phyloP scores from a whole-genome alignment of 768 basidiomycete genomes.

The Amanita brunnescens region DNA sequence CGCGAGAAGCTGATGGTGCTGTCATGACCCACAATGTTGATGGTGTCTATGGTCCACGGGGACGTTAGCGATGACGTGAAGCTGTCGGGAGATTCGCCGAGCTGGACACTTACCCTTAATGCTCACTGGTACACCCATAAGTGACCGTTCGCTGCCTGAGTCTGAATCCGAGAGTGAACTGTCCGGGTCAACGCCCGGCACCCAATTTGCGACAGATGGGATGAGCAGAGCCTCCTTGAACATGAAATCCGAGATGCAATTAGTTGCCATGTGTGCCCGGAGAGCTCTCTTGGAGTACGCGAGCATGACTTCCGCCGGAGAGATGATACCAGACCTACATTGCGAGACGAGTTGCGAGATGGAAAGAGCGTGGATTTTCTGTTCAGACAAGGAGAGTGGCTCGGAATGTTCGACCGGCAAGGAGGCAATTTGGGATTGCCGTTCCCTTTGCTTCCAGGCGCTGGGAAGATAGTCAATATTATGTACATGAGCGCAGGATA shows the following conservation, averaged over 20 bases:
- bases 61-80: constrained; percentile 6
- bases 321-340: constrained; percentile 32
- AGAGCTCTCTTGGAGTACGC: constrained; percentile 50
- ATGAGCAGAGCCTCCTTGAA: constrained; percentile 36
- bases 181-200: constrained; percentile 28
- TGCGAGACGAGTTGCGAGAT: constrained; percentile 36
- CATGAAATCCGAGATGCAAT: constrained; percentile 64
- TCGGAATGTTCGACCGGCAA: constrained; percentile 28
- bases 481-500: not conserved
- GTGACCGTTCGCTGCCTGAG: constrained; percentile 30
- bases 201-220: constrained; percentile 31
- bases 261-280: constrained; percentile 46
- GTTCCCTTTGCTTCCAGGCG: constrained; percentile 36
- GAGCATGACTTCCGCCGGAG: constrained; percentile 35
- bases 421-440: constrained; percentile 33
- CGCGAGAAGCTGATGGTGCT: constrained; percentile 54
- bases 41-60: constrained; percentile 25
- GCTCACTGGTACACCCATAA: constrained; percentile 62
- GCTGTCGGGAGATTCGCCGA: constrained; percentile 2
- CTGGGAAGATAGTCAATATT: constrained; percentile 17
- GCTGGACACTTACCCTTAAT: constrained; percentile 42
- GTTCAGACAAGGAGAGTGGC: constrained; percentile 34
- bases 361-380: constrained; percentile 41
- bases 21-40: constrained; percentile 48
- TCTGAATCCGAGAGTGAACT: constrained; percentile 20